Conservation (phyloP, 345 rosid species). For the Eucalyptus erythrocorys region DNA sequence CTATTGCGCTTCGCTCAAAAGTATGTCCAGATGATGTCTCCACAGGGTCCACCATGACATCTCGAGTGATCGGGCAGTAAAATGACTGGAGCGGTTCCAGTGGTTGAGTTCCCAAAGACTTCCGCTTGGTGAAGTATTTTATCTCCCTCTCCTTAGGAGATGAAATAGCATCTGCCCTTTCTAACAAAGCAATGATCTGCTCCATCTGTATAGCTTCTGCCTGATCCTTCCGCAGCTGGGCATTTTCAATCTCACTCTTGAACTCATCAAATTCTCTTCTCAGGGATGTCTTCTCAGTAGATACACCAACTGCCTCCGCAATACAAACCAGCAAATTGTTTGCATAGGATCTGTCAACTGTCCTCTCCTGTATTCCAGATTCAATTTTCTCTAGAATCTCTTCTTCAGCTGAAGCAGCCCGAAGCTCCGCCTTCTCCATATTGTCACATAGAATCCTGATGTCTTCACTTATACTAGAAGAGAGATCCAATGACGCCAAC, state of each 20-base stretch:
- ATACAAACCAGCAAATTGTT: conserved; percentile 39
- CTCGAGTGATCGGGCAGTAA: conserved; percentile 57
- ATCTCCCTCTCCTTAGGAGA: conserved; percentile 46
- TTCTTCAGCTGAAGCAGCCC: conserved; percentile 47
- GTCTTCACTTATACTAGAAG: conserved; percentile 29
- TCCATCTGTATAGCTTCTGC: conserved; percentile 76
- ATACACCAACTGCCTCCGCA: conserved; percentile 50
- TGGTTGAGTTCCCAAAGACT: conserved; percentile 46
- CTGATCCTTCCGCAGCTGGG: conserved; percentile 41
- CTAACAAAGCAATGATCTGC: conserved; percentile 61
- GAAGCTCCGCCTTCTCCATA: conserved; percentile 50
- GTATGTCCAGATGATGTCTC: conserved; percentile 75
- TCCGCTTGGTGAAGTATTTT: conserved; percentile 41
- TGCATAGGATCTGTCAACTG: conserved; percentile 46
- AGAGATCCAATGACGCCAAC: conserved; percentile 40
- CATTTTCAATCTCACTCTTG: conserved; percentile 52
- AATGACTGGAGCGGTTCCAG: conserved; percentile 61
- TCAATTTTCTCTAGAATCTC: conserved; percentile 53
- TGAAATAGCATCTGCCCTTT: conserved; percentile 54
- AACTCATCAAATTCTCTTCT: conserved; percentile 52
- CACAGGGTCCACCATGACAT: conserved; percentile 67
- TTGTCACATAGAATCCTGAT: conserved; percentile 16
- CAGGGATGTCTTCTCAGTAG: conserved; percentile 32
- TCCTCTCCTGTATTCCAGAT: conserved; percentile 58
- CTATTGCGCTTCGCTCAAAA: conserved; percentile 57